These are phyloP conservation scores for Aureobasidium sp. DNA, from an alignment of 2,329 filamentous ascomycete species.

Conservation along the genomic window DNA sequence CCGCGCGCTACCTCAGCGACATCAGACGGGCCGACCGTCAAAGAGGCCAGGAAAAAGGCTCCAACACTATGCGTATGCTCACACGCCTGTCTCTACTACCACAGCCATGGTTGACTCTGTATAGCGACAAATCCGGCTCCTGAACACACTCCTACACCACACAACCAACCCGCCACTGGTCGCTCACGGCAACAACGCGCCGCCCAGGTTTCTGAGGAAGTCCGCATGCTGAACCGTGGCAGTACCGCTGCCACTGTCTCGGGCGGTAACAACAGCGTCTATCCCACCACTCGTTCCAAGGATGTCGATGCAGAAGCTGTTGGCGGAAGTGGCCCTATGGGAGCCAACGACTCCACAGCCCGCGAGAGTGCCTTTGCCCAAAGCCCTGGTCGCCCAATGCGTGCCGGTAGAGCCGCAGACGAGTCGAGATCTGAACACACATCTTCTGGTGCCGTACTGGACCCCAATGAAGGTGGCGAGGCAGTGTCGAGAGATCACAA, in stretches of 20 bases:
- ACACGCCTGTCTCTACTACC: not conserved
- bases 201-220: constrained; percentile 23
- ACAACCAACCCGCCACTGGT: constrained; percentile 11
- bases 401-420: not conserved
- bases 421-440: constrained; percentile 15
- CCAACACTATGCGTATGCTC: constrained; percentile 13
- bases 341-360: constrained; percentile 18
- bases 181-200: constrained; percentile 23
- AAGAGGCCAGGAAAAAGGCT: constrained; percentile 14
- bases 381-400: constrained; percentile 13
- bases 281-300: constrained; percentile 1
- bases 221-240: constrained; percentile 21
- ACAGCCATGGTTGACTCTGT: not conserved
- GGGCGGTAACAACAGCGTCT: constrained; percentile 7
- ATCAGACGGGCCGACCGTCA: constrained; percentile 2
- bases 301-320: constrained; percentile 15
- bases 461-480: constrained; percentile 17
- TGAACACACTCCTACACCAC: constrained; percentile 7
- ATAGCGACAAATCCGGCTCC: constrained; percentile 12
- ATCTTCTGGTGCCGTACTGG: constrained; percentile 2
- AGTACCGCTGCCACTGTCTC: constrained; percentile 15
- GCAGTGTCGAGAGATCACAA: constrained; percentile 5
- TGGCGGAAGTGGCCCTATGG: constrained; percentile 20
- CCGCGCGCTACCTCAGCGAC: constrained; percentile 7
- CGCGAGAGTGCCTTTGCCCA: constrained; percentile 22